phyloP scores from a whole-genome alignment of 306 rosid species.

The Ochetophila trinervis region DNA sequence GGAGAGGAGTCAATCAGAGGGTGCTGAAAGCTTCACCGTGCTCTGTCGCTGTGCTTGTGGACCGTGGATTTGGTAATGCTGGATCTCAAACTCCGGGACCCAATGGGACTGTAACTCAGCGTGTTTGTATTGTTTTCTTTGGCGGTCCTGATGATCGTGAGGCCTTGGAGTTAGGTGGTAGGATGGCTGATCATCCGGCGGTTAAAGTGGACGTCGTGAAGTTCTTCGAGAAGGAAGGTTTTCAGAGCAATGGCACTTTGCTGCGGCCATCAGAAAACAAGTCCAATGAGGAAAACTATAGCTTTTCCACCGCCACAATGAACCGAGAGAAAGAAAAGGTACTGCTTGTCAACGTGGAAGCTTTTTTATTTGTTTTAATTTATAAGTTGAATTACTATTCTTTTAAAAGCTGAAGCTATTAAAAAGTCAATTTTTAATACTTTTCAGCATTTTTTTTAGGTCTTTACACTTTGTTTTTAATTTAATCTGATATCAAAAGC shows the following conservation, averaged over 20 bases:
- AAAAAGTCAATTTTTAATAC: no score
- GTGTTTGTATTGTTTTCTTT: slow-evolving; percentile 54
- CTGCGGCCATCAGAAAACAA: slow-evolving; percentile 29
- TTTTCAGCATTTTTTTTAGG: no score
- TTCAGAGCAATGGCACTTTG: slow-evolving; percentile 14
- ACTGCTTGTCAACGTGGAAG: no score
- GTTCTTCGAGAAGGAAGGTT: slow-evolving; percentile 35
- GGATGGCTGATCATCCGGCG: slow-evolving; percentile 66
- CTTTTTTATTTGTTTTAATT: background rate
- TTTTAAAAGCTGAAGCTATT: no score
- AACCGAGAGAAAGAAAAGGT: slow-evolving; percentile 59
- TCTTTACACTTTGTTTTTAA: no score
- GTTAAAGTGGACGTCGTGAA: slow-evolving; percentile 40
- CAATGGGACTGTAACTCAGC: slow-evolving; percentile 1
- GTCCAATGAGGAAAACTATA: slow-evolving; percentile 36
- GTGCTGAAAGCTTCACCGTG: slow-evolving; percentile 70
- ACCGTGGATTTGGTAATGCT: slow-evolving; percentile 50
- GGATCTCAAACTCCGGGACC: slow-evolving; percentile 27
- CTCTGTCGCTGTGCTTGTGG: slow-evolving; percentile 67
- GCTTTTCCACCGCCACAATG: slow-evolving; percentile 51
- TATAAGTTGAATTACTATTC: no score
- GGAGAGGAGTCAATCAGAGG: slow-evolving; percentile 73
- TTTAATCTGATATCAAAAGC: no score
- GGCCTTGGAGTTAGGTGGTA: slow-evolving; percentile 56
- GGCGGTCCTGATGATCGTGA: slow-evolving; percentile 91